Percentiles rank a stretch among this genome's conserved stretches.
Conservation (phyloP, 345 rosid species). For the Populus pruinosa region DNA sequence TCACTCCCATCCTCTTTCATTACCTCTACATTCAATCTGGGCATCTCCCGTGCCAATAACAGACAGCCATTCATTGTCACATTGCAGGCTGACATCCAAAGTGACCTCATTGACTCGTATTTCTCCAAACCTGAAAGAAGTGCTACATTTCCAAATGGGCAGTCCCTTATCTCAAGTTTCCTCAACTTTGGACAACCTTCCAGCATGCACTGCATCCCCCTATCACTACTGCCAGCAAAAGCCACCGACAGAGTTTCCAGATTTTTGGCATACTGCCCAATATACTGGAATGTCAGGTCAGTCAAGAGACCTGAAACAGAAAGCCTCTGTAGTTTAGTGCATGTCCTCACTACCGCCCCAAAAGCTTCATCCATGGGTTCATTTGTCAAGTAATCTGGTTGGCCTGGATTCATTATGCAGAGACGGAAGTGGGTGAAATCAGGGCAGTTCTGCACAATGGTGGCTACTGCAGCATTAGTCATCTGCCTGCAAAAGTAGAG, state of each 20-base stretch:
- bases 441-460: constrained; percentile 63
- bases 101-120: constrained; percentile 73
- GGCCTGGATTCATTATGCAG: constrained; percentile 67
- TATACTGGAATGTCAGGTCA: constrained; percentile 57
- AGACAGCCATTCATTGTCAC: constrained; percentile 60
- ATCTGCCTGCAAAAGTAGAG: constrained; percentile 68
- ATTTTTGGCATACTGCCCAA: constrained; percentile 64
- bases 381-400: constrained; percentile 56
- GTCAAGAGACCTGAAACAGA: constrained; percentile 65
- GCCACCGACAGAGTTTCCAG: constrained; percentile 71
- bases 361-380: constrained; percentile 74
- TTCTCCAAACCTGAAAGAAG: constrained; percentile 63
- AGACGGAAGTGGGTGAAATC: constrained; percentile 68
- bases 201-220: constrained; percentile 65
- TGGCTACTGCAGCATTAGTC: constrained; percentile 71
- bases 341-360: constrained; percentile 64
- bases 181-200: constrained; percentile 59
- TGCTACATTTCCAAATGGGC: constrained; percentile 66
- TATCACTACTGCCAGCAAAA: constrained; percentile 67
- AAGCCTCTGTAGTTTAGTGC: constrained; percentile 60
- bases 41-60: constrained; percentile 56
- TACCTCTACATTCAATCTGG: constrained; percentile 65
- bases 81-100: constrained; percentile 77
- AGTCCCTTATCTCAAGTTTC: constrained; percentile 72
- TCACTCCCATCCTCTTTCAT: constrained; percentile 62